These are phyloP conservation scores for Polytrichum formosum DNA, from an alignment of 225 moss, liverwort and hornwort species.

Conservation along the genomic window DNA sequence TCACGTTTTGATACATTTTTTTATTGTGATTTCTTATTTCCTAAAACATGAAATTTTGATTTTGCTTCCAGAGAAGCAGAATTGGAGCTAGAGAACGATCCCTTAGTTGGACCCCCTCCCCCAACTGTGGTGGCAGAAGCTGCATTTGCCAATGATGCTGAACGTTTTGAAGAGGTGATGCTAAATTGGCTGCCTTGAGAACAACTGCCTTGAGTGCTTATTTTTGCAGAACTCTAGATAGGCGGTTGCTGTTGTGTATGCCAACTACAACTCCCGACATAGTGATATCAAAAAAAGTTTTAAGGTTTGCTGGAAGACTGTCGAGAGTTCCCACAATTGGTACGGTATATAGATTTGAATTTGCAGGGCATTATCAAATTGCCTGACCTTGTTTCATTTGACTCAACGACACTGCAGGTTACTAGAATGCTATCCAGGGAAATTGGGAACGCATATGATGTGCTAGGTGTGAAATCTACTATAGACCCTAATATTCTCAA, in stretches of 20 bases:
- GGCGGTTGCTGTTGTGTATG: too few relatives aligned
- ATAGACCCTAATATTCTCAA: conserved; percentile 56
- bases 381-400: too few relatives aligned
- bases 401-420: conserved; percentile 47
- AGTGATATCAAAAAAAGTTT: too few relatives aligned
- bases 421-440: conserved; percentile 73
- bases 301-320: too few relatives aligned
- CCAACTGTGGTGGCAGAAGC: conserved; percentile 79
- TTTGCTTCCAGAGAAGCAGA: conserved; percentile 63
- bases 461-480: conserved; percentile 75
- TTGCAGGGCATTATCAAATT: too few relatives aligned
- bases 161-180: conserved; percentile 89
- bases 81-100: conserved; percentile 74
- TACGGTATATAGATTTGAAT: too few relatives aligned
- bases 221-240: too few relatives aligned
- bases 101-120: conserved; percentile 86
- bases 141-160: conserved; percentile 88
- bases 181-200: too few relatives aligned
- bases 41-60: background rate
- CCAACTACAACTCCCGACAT: too few relatives aligned
- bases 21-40: background rate
- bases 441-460: conserved; percentile 83
- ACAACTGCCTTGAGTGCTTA: too few relatives aligned
- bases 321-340: too few relatives aligned
- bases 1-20: too few relatives aligned